phyloP scores from a whole-genome alignment of 495 filamentous ascomycete species.

The Aspergillus kassunensis region DNA sequence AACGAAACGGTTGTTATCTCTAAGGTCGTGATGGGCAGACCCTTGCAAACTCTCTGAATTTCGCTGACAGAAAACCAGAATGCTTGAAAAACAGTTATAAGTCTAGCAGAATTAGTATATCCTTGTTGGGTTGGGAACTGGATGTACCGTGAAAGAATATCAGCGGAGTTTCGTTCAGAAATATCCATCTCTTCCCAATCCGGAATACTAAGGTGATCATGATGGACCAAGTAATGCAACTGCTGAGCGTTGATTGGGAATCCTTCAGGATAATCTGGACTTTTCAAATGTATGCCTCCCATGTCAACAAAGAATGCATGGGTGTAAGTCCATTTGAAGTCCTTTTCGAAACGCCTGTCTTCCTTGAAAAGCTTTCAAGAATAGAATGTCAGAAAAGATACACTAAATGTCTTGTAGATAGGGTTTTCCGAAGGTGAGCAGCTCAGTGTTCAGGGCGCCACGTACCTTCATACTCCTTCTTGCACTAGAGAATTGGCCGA shows the following conservation, averaged over 20 bases:
- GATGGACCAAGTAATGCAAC: background rate
- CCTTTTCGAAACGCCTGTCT: background rate
- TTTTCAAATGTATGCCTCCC: slow-evolving; percentile 3
- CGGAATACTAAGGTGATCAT: background rate
- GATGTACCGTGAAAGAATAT: background rate
- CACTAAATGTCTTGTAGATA: no score
- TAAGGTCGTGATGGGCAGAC: background rate
- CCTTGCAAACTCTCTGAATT: background rate
- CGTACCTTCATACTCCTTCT: background rate
- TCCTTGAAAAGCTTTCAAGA: background rate
- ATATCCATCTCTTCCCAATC: background rate
- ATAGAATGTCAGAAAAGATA: background rate
- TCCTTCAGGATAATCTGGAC: slow-evolving; percentile 1
- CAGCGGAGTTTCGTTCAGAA: background rate
- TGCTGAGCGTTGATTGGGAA: background rate
- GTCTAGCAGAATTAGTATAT: background rate
- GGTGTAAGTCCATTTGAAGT: background rate
- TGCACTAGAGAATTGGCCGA: background rate
- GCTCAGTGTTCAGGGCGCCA: background rate
- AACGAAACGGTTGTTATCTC: background rate
- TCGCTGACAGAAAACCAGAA: background rate
- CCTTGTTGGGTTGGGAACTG: background rate
- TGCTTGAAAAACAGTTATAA: background rate
- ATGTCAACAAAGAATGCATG: slow-evolving; percentile 1
- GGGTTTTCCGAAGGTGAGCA: no score